Evolutionary conservation across 1,139 yeast species (phyloP), one percentile per base, ranked within the genome.

Genomic region (Waltiozyma sp.): DNA sequence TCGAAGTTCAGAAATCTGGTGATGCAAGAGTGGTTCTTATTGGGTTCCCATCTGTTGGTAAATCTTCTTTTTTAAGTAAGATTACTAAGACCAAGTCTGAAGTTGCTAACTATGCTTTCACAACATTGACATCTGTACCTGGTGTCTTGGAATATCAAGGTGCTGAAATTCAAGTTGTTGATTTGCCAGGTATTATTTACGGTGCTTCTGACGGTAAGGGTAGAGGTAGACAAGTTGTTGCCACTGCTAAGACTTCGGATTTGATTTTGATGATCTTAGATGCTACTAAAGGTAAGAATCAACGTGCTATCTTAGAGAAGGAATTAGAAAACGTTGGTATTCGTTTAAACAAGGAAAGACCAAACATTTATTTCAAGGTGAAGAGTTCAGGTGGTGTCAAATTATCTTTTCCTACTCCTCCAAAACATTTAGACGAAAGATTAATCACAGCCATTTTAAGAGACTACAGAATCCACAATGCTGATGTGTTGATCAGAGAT

Each of bases 121-220:
- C 98, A 5, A 91, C 98, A 0, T 72, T 91, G 61, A 91, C 98
- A 0, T 87, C 96, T 0, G 96, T 91, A 24, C 97, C 97, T 0
- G 97, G 96, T 41, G 91, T 89, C 16, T 69, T 91, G 54, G 91
- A 88, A 59, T 87, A 89, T 59, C 88, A 88, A 59, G 97, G 97
- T 37, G 96, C 98, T 0, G 96, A 89, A 58, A 88, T 91, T 46
- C 98, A 91, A 64, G 82, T 91, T 54, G 89, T 91, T 16, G 98
- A 91, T 73, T 68, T 91, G 47, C 98, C 98, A 0, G 98, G 98
- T 62, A 91, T 91, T 55, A 91, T 91, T 48, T 87, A 86, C 60
- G 97, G 97, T 37, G 98, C 98, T 14, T 73, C 95, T 26, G 96
- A 86, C 59, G 98, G 98, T 57, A 88, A 89, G 62, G 98, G 98